phyloP scores from a whole-genome alignment of 805 yeast genomes.

The Saturnispora halmiae region DNA sequence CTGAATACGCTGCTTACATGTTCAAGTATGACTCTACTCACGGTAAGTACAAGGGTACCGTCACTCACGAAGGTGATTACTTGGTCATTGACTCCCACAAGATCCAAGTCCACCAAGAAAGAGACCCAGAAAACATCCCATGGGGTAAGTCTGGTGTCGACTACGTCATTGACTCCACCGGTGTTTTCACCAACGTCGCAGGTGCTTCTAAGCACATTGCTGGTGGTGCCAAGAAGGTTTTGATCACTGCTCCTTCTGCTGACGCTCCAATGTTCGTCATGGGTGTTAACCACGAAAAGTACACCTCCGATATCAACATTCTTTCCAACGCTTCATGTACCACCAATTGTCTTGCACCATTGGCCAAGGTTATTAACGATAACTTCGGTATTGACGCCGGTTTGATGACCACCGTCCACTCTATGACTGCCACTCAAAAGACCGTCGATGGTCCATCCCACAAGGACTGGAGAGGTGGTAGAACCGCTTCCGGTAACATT shows the following conservation, averaged over 20 bases:
- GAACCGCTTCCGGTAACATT: constrained; percentile 92
- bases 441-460: constrained; percentile 95
- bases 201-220: constrained; percentile 77
- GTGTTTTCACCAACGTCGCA: constrained; percentile 79
- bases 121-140: constrained; percentile 80
- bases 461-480: constrained; percentile 98
- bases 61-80: constrained; percentile 44
- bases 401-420: constrained; percentile 93
- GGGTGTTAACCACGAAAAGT: constrained; percentile 80
- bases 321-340: constrained; percentile 93
- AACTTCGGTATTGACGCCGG: constrained; percentile 83
- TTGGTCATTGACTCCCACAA: constrained; percentile 61
- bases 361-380: constrained; percentile 84
- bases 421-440: constrained; percentile 94
- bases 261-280: constrained; percentile 94
- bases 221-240: constrained; percentile 92
- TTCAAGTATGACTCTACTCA: constrained; percentile 94
- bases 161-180: constrained; percentile 86
- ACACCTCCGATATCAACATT: constrained; percentile 66
- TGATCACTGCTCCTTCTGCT: constrained; percentile 88
- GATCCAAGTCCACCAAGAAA: constrained; percentile 65
- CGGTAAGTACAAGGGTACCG: constrained; percentile 75
- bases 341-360: constrained; percentile 91
- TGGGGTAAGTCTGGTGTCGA: constrained; percentile 82
- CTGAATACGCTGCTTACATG: constrained; percentile 91